phyloP scores from a whole-genome alignment of 805 yeast genomes.

The Cyberlindnera mississippiensis region DNA sequence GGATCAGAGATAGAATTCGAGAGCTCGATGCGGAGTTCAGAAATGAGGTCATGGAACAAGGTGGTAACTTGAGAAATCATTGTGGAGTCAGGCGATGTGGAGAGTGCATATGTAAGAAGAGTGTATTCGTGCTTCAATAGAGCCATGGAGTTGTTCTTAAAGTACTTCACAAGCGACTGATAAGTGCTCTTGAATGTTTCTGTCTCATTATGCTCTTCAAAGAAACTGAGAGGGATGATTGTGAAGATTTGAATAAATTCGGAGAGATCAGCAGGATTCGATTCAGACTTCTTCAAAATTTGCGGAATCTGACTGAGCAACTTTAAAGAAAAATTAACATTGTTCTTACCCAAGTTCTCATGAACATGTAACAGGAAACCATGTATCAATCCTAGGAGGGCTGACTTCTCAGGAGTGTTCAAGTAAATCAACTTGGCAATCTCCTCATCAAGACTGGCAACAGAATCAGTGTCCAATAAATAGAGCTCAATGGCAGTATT shows the following conservation, averaged over 20 bases:
- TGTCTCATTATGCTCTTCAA: conserved; percentile 22
- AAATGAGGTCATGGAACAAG: conserved; percentile 8
- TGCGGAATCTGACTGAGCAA: conserved; percentile 5
- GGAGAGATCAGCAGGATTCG: conserved; percentile 12
- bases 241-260: conserved; percentile 18
- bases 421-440: conserved; percentile 32
- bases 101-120: conserved; percentile 8
- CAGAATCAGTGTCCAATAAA: conserved; percentile 41
- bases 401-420: conserved; percentile 22
- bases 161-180: conserved; percentile 13
- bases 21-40: conserved; percentile 18
- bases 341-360: conserved; percentile 6
- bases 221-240: conserved; percentile 17
- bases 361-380: conserved; percentile 31
- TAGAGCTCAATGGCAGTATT: conserved; percentile 40
- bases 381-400: conserved; percentile 36
- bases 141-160: conserved; percentile 20
- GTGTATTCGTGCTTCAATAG: conserved; percentile 14
- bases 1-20: conserved; percentile 10
- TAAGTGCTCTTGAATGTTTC: conserved; percentile 12
- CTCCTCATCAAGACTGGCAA: conserved; percentile 28
- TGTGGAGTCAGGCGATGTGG: conserved; percentile 2
- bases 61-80: conserved; percentile 11
- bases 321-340: conserved; percentile 10
- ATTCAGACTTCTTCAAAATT: conserved; percentile 17